Base-by-base conservation (phyloP, 257 asterid genomes). In the Ilex aquifolium region DNA sequence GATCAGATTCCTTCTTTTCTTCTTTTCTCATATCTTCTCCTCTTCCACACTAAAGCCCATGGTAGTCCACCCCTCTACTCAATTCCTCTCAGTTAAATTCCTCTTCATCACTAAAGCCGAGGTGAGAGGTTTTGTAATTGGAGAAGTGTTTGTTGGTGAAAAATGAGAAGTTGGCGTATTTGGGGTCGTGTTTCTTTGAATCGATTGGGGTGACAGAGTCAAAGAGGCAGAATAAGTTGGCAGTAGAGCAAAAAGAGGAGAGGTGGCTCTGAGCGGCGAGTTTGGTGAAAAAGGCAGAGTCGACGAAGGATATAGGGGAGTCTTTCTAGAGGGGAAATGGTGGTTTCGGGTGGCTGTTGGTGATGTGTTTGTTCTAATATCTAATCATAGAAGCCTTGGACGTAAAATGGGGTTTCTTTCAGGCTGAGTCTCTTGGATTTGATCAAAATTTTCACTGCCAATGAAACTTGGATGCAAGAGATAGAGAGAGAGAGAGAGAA, bases 301-400 rank as follows among this genome's bases (percentile, higher is more conserved):
- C 68, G 4, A 71, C 68, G n/a, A 80, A 27, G n/a, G 96, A 76
- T 31, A 91, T 70, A 1, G 97, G 96, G 0, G 97, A 91, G 21
- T 87, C 83, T 78, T 91, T 91, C 40, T 89, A 80, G 32, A 91
- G 79, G 2, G 85, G 74, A 56, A 88, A 88, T 10, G 77, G 3
- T 3, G 95, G 74, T 6, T 52, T 82, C 3, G 89, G 79, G 66
- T 51, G 69, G 21, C 65, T 65, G 21, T 71, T 78, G 39, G 86
- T 72, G 50, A 88, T 78, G 76, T 80, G 93, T n/a, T 71, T 72
- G 39, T 70, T 79, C 95, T 93, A 91, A 49, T 91, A 91, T 12
- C 97, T 73, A 58, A 84, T 66, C 3, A 84, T 63, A 2, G 91
- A 82, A 36, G 97, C 85, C 61, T 69, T 84, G 17, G 85, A 64